These are phyloP conservation scores for Kregervanrija pseudodelftensis DNA, from an alignment of 805 yeast genomes.

Conservation along the genomic window DNA sequence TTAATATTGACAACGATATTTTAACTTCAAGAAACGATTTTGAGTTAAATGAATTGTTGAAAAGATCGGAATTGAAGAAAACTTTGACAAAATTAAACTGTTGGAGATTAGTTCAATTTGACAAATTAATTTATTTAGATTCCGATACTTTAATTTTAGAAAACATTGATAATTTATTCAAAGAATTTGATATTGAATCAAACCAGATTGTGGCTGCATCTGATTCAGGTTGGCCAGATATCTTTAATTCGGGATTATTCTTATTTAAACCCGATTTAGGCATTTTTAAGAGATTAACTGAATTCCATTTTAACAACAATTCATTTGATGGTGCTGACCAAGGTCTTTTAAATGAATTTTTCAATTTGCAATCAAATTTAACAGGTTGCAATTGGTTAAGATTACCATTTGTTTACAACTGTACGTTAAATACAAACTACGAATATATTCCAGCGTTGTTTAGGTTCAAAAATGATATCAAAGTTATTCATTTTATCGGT, in stretches of 20 bases:
- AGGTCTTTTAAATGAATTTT: conserved; percentile 76
- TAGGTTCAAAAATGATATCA: conserved; percentile 30
- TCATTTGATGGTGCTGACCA: conserved; percentile 89
- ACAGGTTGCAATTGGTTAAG: conserved; percentile 45
- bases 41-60: conserved; percentile 15
- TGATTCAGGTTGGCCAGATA: conserved; percentile 90
- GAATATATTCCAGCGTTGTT: conserved; percentile 30
- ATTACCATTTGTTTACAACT: conserved; percentile 78
- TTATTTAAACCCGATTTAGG: conserved; percentile 44
- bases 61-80: conserved; percentile 24
- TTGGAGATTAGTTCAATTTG: conserved; percentile 40
- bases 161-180: conserved; percentile 25
- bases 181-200: conserved; percentile 11
- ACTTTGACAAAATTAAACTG: conserved; percentile 50
- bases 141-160: conserved; percentile 44
- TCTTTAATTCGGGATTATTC: conserved; percentile 77
- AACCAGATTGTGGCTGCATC: conserved; percentile 49
- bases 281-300: conserved; percentile 35
- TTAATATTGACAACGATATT: conserved; percentile 19
- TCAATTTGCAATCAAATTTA: conserved; percentile 29
- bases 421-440: conserved; percentile 43
- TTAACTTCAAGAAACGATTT: conserved; percentile 14
- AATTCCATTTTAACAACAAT: conserved; percentile 19
- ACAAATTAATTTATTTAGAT: conserved; percentile 53
- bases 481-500: conserved; percentile 64